Base-by-base conservation (phyloP, 495 filamentous ascomycete species). In the Annulohypoxylon bovei region DNA sequence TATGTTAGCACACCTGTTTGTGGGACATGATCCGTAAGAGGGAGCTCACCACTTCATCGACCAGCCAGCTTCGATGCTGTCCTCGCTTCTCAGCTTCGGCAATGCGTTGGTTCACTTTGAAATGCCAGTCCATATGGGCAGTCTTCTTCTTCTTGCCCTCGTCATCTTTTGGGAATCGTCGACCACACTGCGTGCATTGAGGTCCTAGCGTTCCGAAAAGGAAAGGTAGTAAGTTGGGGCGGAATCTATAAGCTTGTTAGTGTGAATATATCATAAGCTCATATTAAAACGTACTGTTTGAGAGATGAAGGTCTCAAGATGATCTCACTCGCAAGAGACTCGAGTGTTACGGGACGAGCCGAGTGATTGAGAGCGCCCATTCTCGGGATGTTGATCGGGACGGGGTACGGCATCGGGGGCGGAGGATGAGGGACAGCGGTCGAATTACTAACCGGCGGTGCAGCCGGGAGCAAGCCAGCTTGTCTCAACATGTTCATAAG, bases 61-160 rank as follows among this genome's bases (percentile, higher is more conserved):
- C 90, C 76, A 95, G 97, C 93, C 93, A 98, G 77, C 91, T 93
- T 32, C 95, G 88, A 73, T 92, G 93, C 70, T 96, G 92, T 8
- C 92, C 93, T 42, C 93, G 87, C 76, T 89, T 92, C 67, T 91
- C 88, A 39, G 88, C 88, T 40, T 98, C 95, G 5, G 88, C 87
- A 82, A 95, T 90, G 23, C 94, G 91, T 77, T 93, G 92, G 76
- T 97, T 95, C 2, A 95, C 95, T 28, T 89, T 87, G 82, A 99
- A 99, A 78, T 99, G 95, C 95, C 95, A 98, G 77, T 99, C 95
- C 78, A 98, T 86, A 80, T 99, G 95, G 1, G 91, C 88, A n/a
- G 91, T 90, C 80, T 98, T 98, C 80, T 89, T 90, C 73, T 88
- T 87, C 66, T 88, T 91, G 27, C 93, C 95, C 68, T 93, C 87